Percentiles rank a stretch among this genome's conserved stretches.
Evolutionary conservation across 179 eudicot genomes (phyloP).

Genomic region (Beta macrorhiza): DNA sequence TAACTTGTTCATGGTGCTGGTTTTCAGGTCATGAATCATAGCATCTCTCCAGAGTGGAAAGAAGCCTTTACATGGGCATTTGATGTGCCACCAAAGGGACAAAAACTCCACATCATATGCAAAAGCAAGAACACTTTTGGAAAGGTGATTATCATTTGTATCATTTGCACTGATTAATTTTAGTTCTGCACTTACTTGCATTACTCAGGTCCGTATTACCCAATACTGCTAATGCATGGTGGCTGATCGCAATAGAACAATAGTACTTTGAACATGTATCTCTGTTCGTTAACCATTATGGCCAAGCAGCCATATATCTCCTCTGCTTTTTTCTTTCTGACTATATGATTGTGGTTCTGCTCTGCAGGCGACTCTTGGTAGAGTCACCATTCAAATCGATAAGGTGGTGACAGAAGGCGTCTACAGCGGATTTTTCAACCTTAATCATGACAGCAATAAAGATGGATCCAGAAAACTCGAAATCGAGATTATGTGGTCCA

Average conservation of each 20-base stretch:
- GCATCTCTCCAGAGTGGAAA: constrained; percentile 74
- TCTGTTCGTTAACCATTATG: neutral
- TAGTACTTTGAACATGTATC: neutral
- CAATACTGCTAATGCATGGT: neutral
- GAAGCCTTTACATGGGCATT: constrained; percentile 82
- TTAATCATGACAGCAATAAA: constrained; percentile 59
- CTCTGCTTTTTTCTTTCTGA: neutral
- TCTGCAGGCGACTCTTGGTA: constrained; percentile 73
- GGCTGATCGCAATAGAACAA: neutral
- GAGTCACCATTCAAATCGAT: constrained; percentile 80
- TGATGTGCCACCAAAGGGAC: constrained; percentile 89
- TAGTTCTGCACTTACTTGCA: neutral
- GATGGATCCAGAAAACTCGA: constrained; percentile 70
- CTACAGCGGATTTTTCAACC: constrained; percentile 71
- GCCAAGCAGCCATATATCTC: neutral
- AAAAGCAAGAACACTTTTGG: constrained; percentile 81
- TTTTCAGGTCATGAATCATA: constrained; percentile 57
- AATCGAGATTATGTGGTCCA: constrained; percentile 80
- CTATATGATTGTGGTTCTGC: constrained; percentile 5
- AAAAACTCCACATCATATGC: constrained; percentile 72
- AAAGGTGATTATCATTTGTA: constrained; percentile 45
- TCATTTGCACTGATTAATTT: neutral
- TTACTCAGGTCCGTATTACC: neutral
- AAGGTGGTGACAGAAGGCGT: constrained; percentile 78
- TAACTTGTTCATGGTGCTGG: constrained; percentile 11